Percentiles rank a stretch among this genome's conserved stretches.
These are phyloP conservation scores for Paramecium pentaurelia DNA, from an alignment of 73 alveolate genomes.

Conservation along the genomic window DNA sequence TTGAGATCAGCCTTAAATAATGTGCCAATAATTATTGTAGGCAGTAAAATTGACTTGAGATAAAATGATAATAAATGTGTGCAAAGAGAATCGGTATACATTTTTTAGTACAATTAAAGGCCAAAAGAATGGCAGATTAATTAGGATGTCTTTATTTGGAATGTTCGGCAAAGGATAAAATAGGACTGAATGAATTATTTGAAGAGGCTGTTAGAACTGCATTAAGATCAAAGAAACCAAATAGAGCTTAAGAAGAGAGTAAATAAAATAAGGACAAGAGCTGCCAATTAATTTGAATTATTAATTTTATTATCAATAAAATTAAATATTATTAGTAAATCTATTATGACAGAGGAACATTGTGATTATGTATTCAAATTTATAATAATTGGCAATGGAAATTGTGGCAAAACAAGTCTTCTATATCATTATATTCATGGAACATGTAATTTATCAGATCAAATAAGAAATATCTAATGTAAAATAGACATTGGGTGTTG, in stretches of 20 bases:
- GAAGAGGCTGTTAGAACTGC: background rate
- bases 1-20: constrained; percentile 48
- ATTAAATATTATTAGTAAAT: background rate
- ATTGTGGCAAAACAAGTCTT: background rate
- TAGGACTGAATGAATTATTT: constrained; percentile 27
- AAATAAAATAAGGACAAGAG: background rate
- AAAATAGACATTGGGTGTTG: background rate
- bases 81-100: background rate
- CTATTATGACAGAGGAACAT: background rate
- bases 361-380: background rate
- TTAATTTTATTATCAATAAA: background rate
- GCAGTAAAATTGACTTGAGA: constrained; percentile 68
- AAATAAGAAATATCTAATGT: background rate
- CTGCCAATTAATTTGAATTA: background rate
- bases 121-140: background rate
- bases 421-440: background rate
- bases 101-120: background rate
- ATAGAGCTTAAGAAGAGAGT: background rate
- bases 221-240: background rate
- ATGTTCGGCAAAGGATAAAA: constrained; percentile 40
- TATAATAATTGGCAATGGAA: background rate
- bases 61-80: background rate
- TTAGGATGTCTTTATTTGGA: constrained; percentile 20
- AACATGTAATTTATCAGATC: background rate
- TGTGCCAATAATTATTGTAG: constrained; percentile 61